Conservation (phyloP, 2,329 filamentous ascomycete species). For the Clonostachys rhizophaga region DNA sequence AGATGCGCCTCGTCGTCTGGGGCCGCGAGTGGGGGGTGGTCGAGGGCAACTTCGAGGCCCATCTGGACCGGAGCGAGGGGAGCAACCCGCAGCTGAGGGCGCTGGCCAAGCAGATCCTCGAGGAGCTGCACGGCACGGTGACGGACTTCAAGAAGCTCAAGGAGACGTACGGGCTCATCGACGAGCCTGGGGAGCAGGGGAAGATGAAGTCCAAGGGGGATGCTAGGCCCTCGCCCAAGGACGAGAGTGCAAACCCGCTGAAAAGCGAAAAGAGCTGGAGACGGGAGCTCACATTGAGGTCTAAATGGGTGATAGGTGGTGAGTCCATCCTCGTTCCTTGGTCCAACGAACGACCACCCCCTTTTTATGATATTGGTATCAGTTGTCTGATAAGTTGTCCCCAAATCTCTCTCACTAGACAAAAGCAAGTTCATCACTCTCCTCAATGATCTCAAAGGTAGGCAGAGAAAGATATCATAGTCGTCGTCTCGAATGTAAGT, state of each 20-base stretch:
- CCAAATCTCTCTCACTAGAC: slow-evolving; percentile 15
- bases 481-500: background rate
- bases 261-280: slow-evolving; percentile 23
- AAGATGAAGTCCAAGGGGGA: slow-evolving; percentile 12
- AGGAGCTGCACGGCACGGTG: slow-evolving; percentile 35
- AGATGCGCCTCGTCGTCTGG: slow-evolving; percentile 42
- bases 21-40: slow-evolving; percentile 41
- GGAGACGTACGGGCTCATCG: slow-evolving; percentile 33
- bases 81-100: slow-evolving; percentile 27
- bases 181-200: slow-evolving; percentile 13
- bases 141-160: slow-evolving; percentile 35
- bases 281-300: slow-evolving; percentile 24
- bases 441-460: slow-evolving; percentile 33
- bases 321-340: slow-evolving; percentile 5
- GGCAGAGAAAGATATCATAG: background rate
- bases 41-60: slow-evolving; percentile 36
- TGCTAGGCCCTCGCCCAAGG: slow-evolving; percentile 1
- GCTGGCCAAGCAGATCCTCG: slow-evolving; percentile 34
- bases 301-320: slow-evolving; percentile 38
- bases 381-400: background rate
- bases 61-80: slow-evolving; percentile 23
- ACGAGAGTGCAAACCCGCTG: slow-evolving; percentile 6
- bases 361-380: background rate
- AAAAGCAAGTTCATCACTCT: slow-evolving; percentile 37
- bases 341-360: background rate